Percentiles rank a stretch among this genome's conserved stretches.
phyloP scores from a whole-genome alignment of 2,329 filamentous ascomycete species.

The Nemania abortiva region DNA sequence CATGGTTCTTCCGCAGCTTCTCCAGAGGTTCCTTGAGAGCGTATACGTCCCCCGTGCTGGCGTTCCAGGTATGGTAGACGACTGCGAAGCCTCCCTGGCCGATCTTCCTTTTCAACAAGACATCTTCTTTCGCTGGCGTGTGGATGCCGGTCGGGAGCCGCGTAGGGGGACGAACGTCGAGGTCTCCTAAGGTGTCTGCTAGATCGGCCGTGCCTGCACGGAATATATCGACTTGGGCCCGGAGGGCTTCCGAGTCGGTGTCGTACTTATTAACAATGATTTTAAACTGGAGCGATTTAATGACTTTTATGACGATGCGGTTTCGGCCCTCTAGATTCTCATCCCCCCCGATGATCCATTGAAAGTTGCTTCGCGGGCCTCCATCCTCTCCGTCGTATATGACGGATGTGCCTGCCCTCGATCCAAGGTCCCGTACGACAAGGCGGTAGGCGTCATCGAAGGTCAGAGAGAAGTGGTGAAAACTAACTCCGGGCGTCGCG shows the following conservation, averaged over 20 bases:
- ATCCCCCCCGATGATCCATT: too few relatives aligned
- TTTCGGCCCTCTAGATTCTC: too few relatives aligned
- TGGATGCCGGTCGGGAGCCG: neutral
- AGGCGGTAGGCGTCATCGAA: conserved; percentile 21
- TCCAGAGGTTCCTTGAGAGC: conserved; percentile 9
- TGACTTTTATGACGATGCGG: too few relatives aligned
- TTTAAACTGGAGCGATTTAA: too few relatives aligned
- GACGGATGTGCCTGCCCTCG: conserved; percentile 7
- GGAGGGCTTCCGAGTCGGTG: too few relatives aligned
- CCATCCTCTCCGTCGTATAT: neutral
- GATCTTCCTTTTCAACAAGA: conserved; percentile 7
- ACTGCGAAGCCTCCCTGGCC: conserved; percentile 8
- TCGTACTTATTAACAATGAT: too few relatives aligned
- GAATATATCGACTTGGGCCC: too few relatives aligned
- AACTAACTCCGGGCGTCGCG: conserved; percentile 11
- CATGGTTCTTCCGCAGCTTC: neutral
- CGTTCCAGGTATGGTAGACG: conserved; percentile 7
- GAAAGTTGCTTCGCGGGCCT: too few relatives aligned
- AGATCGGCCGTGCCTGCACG: neutral
- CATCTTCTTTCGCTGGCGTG: neutral
- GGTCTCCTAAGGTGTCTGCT: neutral
- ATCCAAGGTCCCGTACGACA: conserved; percentile 16
- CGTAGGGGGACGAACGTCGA: neutral
- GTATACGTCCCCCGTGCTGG: conserved; percentile 8
- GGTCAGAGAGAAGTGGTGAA: conserved; percentile 19